Percentiles rank a stretch among this genome's conserved stretches.
Conservation (phyloP, 352 stramenopile species). For the Phytophthora ohioensis region DNA sequence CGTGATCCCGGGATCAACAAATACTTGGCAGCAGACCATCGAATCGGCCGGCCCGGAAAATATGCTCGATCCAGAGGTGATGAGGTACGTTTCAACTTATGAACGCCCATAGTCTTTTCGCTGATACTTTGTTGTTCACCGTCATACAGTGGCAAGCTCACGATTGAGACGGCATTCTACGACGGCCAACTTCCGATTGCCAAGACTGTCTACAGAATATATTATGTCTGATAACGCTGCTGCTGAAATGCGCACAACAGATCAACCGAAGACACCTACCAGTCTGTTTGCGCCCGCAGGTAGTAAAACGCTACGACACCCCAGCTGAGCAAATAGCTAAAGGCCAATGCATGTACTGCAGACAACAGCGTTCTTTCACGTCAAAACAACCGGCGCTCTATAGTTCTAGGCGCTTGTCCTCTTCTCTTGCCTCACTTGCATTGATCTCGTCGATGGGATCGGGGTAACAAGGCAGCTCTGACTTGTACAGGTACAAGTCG, state of each 20-base stretch:
- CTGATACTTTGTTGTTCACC: background rate
- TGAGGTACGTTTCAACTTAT: slow-evolving; percentile 59
- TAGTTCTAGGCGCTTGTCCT: slow-evolving; percentile 41
- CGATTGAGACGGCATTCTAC: slow-evolving; percentile 97
- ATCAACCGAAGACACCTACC: slow-evolving; percentile 1
- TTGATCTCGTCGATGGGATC: slow-evolving; percentile 53
- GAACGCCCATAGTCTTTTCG: background rate
- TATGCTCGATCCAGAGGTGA: slow-evolving; percentile 88
- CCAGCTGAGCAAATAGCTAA: slow-evolving; percentile 21
- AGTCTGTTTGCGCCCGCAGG: background rate
- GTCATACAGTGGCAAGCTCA: slow-evolving; percentile 86
- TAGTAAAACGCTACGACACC: slow-evolving; percentile 4
- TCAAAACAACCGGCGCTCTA: slow-evolving; percentile 30
- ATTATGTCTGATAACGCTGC: slow-evolving; percentile 80
- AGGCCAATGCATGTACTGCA: slow-evolving; percentile 31
- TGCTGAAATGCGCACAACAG: slow-evolving; percentile 9
- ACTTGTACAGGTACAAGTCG: slow-evolving; percentile 77
- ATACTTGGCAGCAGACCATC: slow-evolving; percentile 97
- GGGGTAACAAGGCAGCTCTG: slow-evolving; percentile 60
- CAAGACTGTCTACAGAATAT: slow-evolving; percentile 95
- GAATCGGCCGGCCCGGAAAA: slow-evolving; percentile 87
- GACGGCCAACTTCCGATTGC: slow-evolving; percentile 89
- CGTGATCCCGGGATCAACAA: slow-evolving; percentile 95
- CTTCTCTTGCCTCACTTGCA: slow-evolving; percentile 26
- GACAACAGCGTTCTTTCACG: slow-evolving; percentile 21